Evolutionary conservation across 129 eudicot genomes (phyloP).

Genomic region (Escallonia rubra): DNA sequence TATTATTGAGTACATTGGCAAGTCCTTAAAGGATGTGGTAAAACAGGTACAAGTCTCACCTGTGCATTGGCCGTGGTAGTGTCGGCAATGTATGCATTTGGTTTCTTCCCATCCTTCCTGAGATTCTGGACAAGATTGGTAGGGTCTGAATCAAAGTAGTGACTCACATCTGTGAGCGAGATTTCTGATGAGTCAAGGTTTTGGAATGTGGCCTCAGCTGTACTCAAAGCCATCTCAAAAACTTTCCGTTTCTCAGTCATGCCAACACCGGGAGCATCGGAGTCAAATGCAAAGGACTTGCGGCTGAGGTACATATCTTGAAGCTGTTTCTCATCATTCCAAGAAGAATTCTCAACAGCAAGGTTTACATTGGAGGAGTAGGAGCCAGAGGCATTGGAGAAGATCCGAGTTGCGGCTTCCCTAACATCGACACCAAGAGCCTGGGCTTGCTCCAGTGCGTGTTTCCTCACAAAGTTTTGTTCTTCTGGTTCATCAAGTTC

Average conservation of each 20-base stretch:
- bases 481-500: slow-evolving; percentile 95
- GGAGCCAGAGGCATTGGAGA: slow-evolving; percentile 96
- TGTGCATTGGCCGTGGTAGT: slow-evolving; percentile 98
- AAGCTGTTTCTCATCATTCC: slow-evolving; percentile 99
- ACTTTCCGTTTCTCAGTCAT: slow-evolving; percentile 85
- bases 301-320: slow-evolving; percentile 98
- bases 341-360: slow-evolving; percentile 95
- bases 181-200: slow-evolving; percentile 96
- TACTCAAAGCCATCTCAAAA: slow-evolving; percentile 93
- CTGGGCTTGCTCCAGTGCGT: slow-evolving; percentile 90
- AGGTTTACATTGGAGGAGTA: slow-evolving; percentile 94
- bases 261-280: slow-evolving; percentile 92
- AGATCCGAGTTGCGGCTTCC: slow-evolving; percentile 90
- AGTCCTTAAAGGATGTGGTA: background rate
- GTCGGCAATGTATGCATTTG: slow-evolving; percentile 93
- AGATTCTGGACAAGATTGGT: slow-evolving; percentile 90
- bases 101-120: slow-evolving; percentile 95
- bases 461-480: slow-evolving; percentile 81
- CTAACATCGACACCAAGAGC: slow-evolving; percentile 72
- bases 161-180: slow-evolving; percentile 94
- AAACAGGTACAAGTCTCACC: slow-evolving; percentile 19
- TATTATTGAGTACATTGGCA: background rate
- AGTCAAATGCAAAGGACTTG: slow-evolving; percentile 92
- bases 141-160: slow-evolving; percentile 97
- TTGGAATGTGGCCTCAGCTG: slow-evolving; percentile 98